Base-by-base conservation (phyloP, 1,139 yeast species). In the Kodamaea sp. region DNA sequence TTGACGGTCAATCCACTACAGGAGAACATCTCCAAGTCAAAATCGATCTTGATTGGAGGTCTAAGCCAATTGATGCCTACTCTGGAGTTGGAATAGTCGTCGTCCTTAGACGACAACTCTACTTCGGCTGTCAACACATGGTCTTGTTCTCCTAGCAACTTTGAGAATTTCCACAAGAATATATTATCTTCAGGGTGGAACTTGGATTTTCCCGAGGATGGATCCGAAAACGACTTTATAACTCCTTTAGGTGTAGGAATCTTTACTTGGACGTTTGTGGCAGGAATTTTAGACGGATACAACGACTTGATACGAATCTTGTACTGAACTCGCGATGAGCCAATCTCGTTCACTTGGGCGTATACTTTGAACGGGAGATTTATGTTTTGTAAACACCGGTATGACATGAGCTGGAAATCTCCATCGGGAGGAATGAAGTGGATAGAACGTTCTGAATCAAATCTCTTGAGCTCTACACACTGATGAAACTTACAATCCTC, bases 341-440 rank as follows among this genome's bases (percentile, higher is more conserved):
- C 83, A n/a, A 66, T 51, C 36, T 76, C 78, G 16, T 73, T 70
- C 3, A 84, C 76, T 29, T 71, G 65, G 1, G 94, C 84, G n/a
- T 72, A 64, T 9, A 88, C 73, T 35, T 71, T 69, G 57, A 89
- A 85, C 3, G 97, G 98, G 16, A 87, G 53, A 39, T 76, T 76
- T 43, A 81, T 63, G 48, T 80, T 79, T 48, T 78, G 66, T 11
- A 52, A 43, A 59, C 70, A 35, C 74, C 74, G 70, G 41, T 90
- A 90, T 29, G 80, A 68, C 94, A 92, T 83, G 38, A 92, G 73
- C 55, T 89, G 95, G 57, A 88, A 88, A 37, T 81, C 83, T 0
- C 97, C 97, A 61, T 90, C 97, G 1, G 97, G 96, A 5, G 96
- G 96, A 9, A 83, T 71, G 48, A 88, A 88, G 32, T 78, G 77